These are phyloP conservation scores for Lichtheimia corymbifera DNA, from an alignment of 371 early-diverging fungal genomes.

Conservation along the genomic window DNA sequence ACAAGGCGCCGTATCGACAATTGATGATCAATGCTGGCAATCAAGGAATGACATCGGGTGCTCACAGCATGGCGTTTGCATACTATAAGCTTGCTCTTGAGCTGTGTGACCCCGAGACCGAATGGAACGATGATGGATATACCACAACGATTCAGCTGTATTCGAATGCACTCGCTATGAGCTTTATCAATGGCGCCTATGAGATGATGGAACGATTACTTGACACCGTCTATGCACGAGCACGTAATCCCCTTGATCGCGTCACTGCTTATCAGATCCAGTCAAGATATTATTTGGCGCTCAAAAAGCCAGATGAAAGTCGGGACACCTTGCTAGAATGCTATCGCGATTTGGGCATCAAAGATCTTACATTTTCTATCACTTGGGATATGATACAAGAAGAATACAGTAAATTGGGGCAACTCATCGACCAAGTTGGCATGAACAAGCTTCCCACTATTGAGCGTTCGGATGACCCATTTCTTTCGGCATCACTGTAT, in stretches of 20 bases:
- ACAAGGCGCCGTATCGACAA: conserved; percentile 24
- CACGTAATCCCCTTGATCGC: conserved; percentile 36
- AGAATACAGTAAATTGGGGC: conserved; percentile 17
- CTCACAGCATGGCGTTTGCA: conserved; percentile 37
- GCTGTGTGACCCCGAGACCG: conserved; percentile 10
- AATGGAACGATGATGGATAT: conserved; percentile 27
- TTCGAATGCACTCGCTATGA: conserved; percentile 33
- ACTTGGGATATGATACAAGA: neutral
- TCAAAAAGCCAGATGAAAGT: conserved; percentile 37
- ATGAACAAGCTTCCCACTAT: conserved; percentile 19
- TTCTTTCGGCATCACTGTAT: conserved; percentile 25
- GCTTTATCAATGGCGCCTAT: conserved; percentile 40
- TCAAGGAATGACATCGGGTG: conserved; percentile 38
- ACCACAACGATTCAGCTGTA: conserved; percentile 30
- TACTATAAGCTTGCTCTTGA: conserved; percentile 37
- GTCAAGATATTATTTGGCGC: conserved; percentile 33
- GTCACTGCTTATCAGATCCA: conserved; percentile 38
- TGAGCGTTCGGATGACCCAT: conserved; percentile 24
- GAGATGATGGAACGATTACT: conserved; percentile 28
- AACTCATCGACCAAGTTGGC: conserved; percentile 19
- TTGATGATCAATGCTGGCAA: conserved; percentile 39
- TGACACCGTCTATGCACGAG: conserved; percentile 27
- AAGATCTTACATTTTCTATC: conserved; percentile 11
- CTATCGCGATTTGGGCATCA: conserved; percentile 23
- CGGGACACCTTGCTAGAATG: conserved; percentile 26